phyloP scores from a whole-genome alignment of 2,329 filamentous ascomycete genomes.

The Metarhizium robertsii region DNA sequence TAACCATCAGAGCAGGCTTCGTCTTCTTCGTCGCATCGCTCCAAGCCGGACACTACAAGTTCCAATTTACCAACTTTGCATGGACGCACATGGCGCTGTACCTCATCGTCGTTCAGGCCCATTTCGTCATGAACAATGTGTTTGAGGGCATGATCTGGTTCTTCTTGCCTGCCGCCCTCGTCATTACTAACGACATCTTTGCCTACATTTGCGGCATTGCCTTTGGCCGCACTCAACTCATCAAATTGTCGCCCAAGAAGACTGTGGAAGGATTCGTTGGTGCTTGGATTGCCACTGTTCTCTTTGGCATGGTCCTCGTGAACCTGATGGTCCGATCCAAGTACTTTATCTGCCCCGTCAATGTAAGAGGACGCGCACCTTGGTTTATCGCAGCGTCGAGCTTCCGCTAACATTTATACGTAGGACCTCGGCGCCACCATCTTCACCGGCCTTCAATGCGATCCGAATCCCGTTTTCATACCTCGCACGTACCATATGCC shows the following conservation, averaged over 20 bases:
- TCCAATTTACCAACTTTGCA: conserved; percentile 98
- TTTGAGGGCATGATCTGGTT: conserved; percentile 99
- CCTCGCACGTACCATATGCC: conserved; percentile 66
- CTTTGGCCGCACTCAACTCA: conserved; percentile 91
- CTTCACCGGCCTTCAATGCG: conserved; percentile 82
- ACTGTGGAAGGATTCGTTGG: conserved; percentile 96
- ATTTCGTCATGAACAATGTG: conserved; percentile 99
- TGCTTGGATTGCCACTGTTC: conserved; percentile 89
- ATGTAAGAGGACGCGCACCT: conserved; percentile 36
- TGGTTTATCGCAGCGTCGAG: background rate
- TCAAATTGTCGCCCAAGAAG: conserved; percentile 98
- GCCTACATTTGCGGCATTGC: conserved; percentile 97
- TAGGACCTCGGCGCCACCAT: conserved; percentile 85
- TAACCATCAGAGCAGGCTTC: conserved; percentile 54
- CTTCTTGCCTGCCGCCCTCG: conserved; percentile 86
- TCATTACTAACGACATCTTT: conserved; percentile 98
- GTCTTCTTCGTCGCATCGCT: conserved; percentile 95
- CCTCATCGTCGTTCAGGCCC: conserved; percentile 92
- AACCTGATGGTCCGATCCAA: conserved; percentile 82
- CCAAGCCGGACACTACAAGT: conserved; percentile 92
- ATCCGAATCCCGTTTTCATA: conserved; percentile 84
- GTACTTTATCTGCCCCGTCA: conserved; percentile 98
- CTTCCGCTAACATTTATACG: background rate
- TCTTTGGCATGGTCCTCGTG: conserved; percentile 75
- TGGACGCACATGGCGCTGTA: conserved; percentile 99